Evolutionary conservation across 2,329 filamentous ascomycete species (phyloP).

Genomic region (Aureobasidium lini): DNA sequence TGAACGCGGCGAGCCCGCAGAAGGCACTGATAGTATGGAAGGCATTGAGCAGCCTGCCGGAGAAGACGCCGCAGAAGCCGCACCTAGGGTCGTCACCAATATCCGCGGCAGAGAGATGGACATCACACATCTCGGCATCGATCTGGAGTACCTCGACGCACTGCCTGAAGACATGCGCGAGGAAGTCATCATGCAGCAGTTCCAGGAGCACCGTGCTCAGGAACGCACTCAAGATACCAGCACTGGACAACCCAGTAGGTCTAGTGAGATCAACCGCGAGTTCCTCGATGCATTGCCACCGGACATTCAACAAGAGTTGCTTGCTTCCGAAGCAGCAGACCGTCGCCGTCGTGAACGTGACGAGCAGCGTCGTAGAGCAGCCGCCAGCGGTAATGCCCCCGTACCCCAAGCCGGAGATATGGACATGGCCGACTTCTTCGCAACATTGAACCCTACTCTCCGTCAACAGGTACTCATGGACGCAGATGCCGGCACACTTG

Average conservation of each 20-base stretch:
- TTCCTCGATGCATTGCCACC: slow-evolving; percentile 89
- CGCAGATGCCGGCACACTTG: slow-evolving; percentile 80
- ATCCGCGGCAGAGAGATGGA: slow-evolving; percentile 84
- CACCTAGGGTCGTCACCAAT: slow-evolving; percentile 64
- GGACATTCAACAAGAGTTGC: slow-evolving; percentile 82
- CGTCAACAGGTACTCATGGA: slow-evolving; percentile 84
- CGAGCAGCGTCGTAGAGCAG: slow-evolving; percentile 62
- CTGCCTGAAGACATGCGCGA: slow-evolving; percentile 94
- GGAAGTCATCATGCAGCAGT: slow-evolving; percentile 87
- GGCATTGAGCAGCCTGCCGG: slow-evolving; percentile 47
- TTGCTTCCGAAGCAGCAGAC: slow-evolving; percentile 83
- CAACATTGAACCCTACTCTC: slow-evolving; percentile 77
- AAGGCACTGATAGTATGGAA: slow-evolving; percentile 54
- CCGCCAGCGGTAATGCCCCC: slow-evolving; percentile 38
- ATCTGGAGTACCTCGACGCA: slow-evolving; percentile 90
- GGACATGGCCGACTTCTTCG: slow-evolving; percentile 85
- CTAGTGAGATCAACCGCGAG: slow-evolving; percentile 77
- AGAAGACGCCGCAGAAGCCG: slow-evolving; percentile 30
- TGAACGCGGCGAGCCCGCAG: slow-evolving; percentile 28
- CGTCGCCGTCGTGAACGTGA: slow-evolving; percentile 82
- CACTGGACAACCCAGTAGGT: slow-evolving; percentile 54
- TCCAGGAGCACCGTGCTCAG: slow-evolving; percentile 74
- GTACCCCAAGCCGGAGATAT: slow-evolving; percentile 65
- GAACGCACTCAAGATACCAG: slow-evolving; percentile 51
- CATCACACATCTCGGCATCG: slow-evolving; percentile 90